phyloP scores from a whole-genome alignment of 2,329 filamentous ascomycete genomes.

The Ceratocystiopsis minuta region DNA sequence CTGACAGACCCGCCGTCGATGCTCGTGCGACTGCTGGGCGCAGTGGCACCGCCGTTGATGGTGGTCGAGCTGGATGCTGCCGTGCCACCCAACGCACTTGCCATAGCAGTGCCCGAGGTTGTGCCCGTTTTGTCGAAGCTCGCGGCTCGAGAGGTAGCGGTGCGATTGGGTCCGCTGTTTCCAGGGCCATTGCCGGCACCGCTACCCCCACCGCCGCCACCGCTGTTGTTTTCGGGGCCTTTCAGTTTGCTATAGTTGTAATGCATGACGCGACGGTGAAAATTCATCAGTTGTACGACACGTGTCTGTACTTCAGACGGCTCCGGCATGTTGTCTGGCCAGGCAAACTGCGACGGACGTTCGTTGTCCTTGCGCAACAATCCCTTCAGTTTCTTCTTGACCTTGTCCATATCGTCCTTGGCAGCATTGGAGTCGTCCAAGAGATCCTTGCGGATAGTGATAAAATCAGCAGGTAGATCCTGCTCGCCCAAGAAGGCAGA shows the following conservation, averaged over 20 bases:
- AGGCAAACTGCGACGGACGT: conserved; percentile 90
- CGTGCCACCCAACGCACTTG: not conserved
- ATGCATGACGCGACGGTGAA: conserved; percentile 87
- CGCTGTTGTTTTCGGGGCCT: not conserved
- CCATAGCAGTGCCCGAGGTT: too few species aligned
- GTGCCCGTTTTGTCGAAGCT: conserved; percentile 4
- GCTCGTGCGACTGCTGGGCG: not conserved
- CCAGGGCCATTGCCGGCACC: not conserved
- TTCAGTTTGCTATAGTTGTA: conserved; percentile 76
- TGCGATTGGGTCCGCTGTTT: not conserved
- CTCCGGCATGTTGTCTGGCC: conserved; percentile 88
- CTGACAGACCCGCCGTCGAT: not conserved
- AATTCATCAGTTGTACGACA: conserved; percentile 93
- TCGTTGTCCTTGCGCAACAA: conserved; percentile 82
- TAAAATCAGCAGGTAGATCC: conserved; percentile 69
- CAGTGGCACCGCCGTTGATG: not conserved
- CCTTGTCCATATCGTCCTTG: conserved; percentile 98
- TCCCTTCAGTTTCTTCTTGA: conserved; percentile 97
- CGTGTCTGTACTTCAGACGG: conserved; percentile 82
- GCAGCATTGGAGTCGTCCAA: conserved; percentile 95
- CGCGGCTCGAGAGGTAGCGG: not conserved
- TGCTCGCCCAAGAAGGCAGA: conserved; percentile 76
- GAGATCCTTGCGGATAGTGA: conserved; percentile 82
- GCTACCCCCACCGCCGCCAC: not conserved
- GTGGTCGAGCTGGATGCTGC: conserved; percentile 1